phyloP scores from a whole-genome alignment of 352 stramenopile species.

The Phytophthora melonis region DNA sequence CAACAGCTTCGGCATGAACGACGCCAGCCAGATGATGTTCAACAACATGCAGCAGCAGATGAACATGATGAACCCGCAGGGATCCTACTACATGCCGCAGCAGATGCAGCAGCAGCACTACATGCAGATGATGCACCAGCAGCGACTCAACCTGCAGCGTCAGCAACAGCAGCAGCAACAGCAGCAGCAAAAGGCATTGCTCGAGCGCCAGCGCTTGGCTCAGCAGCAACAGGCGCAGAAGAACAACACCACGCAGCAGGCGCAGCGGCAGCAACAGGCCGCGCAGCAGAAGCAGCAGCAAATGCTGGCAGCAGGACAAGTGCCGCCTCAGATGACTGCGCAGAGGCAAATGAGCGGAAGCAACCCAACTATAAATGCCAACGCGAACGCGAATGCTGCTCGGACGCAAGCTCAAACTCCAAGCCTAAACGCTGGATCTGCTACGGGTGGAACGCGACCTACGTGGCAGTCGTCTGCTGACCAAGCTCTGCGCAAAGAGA shows the following conservation, averaged over 20 bases:
- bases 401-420: slow-evolving; percentile 34
- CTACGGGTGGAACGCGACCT: slow-evolving; percentile 37
- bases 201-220: slow-evolving; percentile 40
- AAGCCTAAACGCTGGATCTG: slow-evolving; percentile 17
- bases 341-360: slow-evolving; percentile 45
- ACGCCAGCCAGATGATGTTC: slow-evolving; percentile 77
- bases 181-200: slow-evolving; percentile 45
- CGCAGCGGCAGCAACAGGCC: slow-evolving; percentile 39
- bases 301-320: slow-evolving; percentile 40
- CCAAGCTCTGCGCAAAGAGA: slow-evolving; percentile 81
- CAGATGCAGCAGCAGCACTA: slow-evolving; percentile 88
- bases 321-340: slow-evolving; percentile 32
- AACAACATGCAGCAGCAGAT: slow-evolving; percentile 77
- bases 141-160: slow-evolving; percentile 46
- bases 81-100: slow-evolving; percentile 71
- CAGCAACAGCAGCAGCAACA: slow-evolving; percentile 54
- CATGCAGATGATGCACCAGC: slow-evolving; percentile 62
- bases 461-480: slow-evolving; percentile 80
- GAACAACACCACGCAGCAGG: slow-evolving; percentile 30
- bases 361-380: slow-evolving; percentile 25
- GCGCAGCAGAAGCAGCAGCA: slow-evolving; percentile 50
- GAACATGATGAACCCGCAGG: slow-evolving; percentile 81
- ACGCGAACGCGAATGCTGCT: slow-evolving; percentile 26
- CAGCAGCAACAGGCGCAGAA: slow-evolving; percentile 47
- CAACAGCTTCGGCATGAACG: slow-evolving; percentile 62